Evolutionary conservation across 164 flowering plant genomes (phyloP), one percentile per base, ranked within the genome.

Genomic region (Berberis vulgaris): DNA sequence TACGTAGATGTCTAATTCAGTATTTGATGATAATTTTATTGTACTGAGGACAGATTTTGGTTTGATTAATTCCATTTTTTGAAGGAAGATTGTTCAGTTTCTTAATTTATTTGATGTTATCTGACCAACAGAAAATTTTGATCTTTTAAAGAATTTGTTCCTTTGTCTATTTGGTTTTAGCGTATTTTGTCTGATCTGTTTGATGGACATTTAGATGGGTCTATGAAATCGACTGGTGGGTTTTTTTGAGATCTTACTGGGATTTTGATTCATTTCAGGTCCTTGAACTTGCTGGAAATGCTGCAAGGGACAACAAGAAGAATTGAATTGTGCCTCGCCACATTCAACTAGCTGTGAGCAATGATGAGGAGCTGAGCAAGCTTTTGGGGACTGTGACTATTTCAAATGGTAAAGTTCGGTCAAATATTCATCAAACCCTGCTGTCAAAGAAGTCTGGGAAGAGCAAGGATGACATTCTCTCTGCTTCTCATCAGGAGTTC

Each of bases 291-390:
- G 86, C 88, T 54, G 88, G 86, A 9, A 84, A 82, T 69, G 88
- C 86, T 4, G 88, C 88, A 2, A 79, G 84, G 65, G 88, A 84
- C 57, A 81, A 81, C 76, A 84, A 82, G 76, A 84, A 84, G 82
- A 82, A 60, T 26, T 62, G 88, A 26, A 84, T 84, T 7, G 80
- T 79, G 8, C 88, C 88, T 1, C 76, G 86, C 80, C 88, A 84
- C 62, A 84, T 84, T 42, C 86, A 82, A 61, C 76, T 84, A 6
- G 88, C 88, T 1, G 88, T 84, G 66, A 74, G 84, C 74, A 84
- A 84, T 26, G 62, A 59, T 12, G 62, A 59, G 13, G 62, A 59
- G 49, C 26, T 59, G 62, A 59, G 62, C 9, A 80, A 79, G 76
- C 80, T 84, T 47, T 60, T 84, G 75, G 86, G 88, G 9, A 47